Conservation (phyloP, 345 rosid genomes). For the Pistacia atlantica region DNA sequence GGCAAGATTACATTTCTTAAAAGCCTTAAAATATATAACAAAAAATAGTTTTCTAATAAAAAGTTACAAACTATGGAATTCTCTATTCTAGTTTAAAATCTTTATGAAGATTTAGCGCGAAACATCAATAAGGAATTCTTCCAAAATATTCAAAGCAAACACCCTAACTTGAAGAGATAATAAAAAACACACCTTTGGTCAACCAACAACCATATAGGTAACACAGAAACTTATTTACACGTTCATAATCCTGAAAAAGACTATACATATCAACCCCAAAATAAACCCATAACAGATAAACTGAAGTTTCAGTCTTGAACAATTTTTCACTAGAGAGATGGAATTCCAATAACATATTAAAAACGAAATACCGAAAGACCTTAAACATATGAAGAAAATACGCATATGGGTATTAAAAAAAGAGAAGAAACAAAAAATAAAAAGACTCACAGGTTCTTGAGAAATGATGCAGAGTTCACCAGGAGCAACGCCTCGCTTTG, state of each 20-base stretch:
- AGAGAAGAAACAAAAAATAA: constrained; percentile 1
- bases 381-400: constrained; percentile 8
- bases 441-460: constrained; percentile 73
- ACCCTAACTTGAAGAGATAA: background rate
- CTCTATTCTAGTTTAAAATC: too few relatives aligned
- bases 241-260: background rate
- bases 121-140: background rate
- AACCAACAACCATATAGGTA: too few relatives aligned
- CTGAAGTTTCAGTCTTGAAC: background rate
- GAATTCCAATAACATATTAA: background rate
- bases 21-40: background rate
- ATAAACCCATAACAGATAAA: background rate
- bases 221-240: too few relatives aligned
- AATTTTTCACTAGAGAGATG: background rate
- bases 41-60: background rate
- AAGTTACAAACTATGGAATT: too few relatives aligned
- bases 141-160: background rate
- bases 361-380: too few relatives aligned
- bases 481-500: constrained; percentile 60
- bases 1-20: background rate
- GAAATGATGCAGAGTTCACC: constrained; percentile 95
- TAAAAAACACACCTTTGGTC: background rate
- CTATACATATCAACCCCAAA: background rate
- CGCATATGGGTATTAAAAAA: background rate
- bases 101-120: background rate